Conservation (phyloP, 345 rosid genomes). For the Eucalyptus sp. region DNA sequence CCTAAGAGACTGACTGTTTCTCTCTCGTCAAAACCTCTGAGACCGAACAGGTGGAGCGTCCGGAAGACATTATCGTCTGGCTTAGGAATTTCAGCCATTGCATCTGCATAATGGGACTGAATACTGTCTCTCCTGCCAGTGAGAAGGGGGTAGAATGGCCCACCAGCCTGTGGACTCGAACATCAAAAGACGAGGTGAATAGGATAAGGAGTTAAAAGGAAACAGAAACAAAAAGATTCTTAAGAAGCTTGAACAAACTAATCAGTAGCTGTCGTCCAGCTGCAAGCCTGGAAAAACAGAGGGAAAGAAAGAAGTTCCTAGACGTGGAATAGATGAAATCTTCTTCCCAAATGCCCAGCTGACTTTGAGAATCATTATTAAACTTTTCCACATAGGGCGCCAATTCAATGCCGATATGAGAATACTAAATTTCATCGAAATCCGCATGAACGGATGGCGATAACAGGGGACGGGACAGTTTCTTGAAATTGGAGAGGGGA, state of each 20-base stretch:
- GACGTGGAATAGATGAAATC: not conserved
- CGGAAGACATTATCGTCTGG: constrained; percentile 16
- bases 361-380: not conserved
- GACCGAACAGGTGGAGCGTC: constrained; percentile 16
- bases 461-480: not conserved
- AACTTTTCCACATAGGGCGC: not conserved
- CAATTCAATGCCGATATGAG: not conserved
- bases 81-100: constrained; percentile 19
- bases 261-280: not conserved
- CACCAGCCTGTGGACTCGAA: constrained; percentile 24
- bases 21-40: constrained; percentile 27
- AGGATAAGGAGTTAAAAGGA: not conserved
- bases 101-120: constrained; percentile 19
- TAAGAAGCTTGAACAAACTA: not conserved
- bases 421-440: not conserved
- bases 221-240: not conserved
- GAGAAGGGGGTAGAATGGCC: constrained; percentile 41
- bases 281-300: not conserved
- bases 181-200: not conserved
- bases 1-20: constrained; percentile 44
- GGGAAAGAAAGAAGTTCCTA: not conserved
- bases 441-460: not conserved
- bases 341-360: not conserved
- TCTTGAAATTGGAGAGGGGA: not conserved
- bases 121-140: constrained; percentile 42